These are phyloP conservation scores for Beauveria medogensis DNA, from an alignment of 2,329 filamentous ascomycete genomes.

Conservation along the genomic window DNA sequence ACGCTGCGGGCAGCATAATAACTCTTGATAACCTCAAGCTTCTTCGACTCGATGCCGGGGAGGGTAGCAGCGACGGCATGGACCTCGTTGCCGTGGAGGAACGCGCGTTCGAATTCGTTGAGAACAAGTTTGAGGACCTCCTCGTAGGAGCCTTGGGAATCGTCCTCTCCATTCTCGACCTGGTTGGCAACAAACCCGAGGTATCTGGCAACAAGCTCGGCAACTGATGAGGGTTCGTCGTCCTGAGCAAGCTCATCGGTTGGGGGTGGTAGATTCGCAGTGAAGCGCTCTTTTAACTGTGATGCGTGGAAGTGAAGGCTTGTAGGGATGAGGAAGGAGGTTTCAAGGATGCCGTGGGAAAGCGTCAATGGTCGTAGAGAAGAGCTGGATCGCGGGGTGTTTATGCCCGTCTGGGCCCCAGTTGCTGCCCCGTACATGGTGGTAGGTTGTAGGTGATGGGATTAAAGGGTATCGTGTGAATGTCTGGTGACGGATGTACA, in stretches of 20 bases:
- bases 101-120: conserved; percentile 93
- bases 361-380: conserved; percentile 88
- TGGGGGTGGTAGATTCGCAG: conserved; percentile 73
- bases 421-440: conserved; percentile 81
- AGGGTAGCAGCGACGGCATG: conserved; percentile 80
- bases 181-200: conserved; percentile 83
- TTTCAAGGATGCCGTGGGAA: conserved; percentile 89
- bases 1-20: conserved; percentile 88
- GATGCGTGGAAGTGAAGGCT: conserved; percentile 93
- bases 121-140: conserved; percentile 88
- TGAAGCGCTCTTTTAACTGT: conserved; percentile 87
- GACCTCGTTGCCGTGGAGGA: conserved; percentile 91
- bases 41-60: conserved; percentile 88
- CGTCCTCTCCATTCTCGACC: conserved; percentile 88
- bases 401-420: conserved; percentile 89
- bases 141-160: conserved; percentile 77
- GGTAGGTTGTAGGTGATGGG: conserved; percentile 14
- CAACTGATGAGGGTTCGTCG: conserved; percentile 94
- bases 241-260: conserved; percentile 97
- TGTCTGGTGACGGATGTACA: conserved; percentile 14
- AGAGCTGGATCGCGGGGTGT: conserved; percentile 87
- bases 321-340: conserved; percentile 91
- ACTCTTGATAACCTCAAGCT: conserved; percentile 77
- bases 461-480: conserved; percentile 35
- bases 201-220: conserved; percentile 89